Evolutionary conservation across 2,329 filamentous ascomycete species (phyloP).

Genomic region (Fusarium nurragi): DNA sequence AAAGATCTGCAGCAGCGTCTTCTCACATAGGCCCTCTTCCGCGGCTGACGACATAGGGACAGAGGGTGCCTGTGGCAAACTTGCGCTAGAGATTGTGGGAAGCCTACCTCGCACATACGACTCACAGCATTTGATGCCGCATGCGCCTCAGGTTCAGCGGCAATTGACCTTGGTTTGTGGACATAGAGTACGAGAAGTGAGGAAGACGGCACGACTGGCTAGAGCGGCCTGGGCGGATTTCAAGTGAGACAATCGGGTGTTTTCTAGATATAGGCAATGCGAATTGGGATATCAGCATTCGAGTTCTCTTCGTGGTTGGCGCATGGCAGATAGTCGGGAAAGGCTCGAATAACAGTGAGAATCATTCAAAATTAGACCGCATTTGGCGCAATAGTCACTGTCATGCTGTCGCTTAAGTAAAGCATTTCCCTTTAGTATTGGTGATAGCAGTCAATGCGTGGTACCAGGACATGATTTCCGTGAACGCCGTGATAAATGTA

Average conservation of each 20-base stretch:
- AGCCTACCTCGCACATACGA: conserved; percentile 61
- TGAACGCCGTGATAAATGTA: conserved; percentile 33
- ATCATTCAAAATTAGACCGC: background rate
- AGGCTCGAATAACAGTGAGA: background rate
- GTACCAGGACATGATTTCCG: conserved; percentile 23
- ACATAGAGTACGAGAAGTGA: conserved; percentile 62
- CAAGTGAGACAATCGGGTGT: conserved; percentile 38
- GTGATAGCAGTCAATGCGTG: background rate
- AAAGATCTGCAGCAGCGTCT: conserved; percentile 55
- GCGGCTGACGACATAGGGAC: conserved; percentile 33
- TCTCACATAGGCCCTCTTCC: conserved; percentile 45
- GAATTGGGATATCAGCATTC: background rate
- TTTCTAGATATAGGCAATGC: conserved; percentile 22
- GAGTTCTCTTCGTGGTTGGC: conserved; percentile 6
- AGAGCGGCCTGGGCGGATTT: conserved; percentile 60
- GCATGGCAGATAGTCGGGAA: conserved; percentile 1
- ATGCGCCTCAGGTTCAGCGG: conserved; percentile 56
- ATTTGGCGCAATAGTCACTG: background rate
- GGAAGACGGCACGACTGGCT: conserved; percentile 60
- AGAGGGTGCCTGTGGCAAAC: conserved; percentile 55
- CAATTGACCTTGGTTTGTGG: conserved; percentile 63
- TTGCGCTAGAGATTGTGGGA: conserved; percentile 59
- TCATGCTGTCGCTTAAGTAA: background rate
- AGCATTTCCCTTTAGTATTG: background rate
- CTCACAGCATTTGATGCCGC: conserved; percentile 55